These are phyloP conservation scores for Talaromyces pinophilus DNA, from an alignment of 2,329 filamentous ascomycete genomes.

Conservation along the genomic window DNA sequence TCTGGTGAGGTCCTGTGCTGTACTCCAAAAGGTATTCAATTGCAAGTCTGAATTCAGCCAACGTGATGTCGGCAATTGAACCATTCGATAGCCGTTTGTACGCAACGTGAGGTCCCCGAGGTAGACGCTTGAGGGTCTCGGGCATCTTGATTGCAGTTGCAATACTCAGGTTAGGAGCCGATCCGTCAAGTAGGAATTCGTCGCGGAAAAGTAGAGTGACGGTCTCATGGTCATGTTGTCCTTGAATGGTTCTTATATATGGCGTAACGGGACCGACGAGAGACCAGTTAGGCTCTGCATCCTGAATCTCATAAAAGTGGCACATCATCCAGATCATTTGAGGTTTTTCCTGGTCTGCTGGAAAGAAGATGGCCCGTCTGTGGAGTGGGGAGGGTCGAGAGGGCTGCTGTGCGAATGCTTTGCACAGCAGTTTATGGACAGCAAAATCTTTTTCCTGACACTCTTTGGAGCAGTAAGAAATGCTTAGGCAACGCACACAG, in stretches of 20 bases:
- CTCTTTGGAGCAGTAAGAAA: conserved; percentile 1
- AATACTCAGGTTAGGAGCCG: not conserved
- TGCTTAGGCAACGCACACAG: not conserved
- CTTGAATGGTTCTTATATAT: no score
- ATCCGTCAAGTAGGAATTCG: not conserved
- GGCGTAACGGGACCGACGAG: no score
- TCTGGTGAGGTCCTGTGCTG: no score
- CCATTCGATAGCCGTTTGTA: no score
- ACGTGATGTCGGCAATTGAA: not conserved
- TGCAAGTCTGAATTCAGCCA: not conserved
- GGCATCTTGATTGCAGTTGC: no score
- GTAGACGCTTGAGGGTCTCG: no score
- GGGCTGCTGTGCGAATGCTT: conserved; percentile 10
- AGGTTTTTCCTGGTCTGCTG: not conserved
- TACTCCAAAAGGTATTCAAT: not conserved
- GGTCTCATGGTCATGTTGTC: no score
- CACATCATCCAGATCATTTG: conserved; percentile 14
- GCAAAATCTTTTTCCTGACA: conserved; percentile 33
- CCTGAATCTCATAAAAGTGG: no score
- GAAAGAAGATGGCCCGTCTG: conserved; percentile 23
- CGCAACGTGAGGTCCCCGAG: no score
- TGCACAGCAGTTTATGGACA: conserved; percentile 23
- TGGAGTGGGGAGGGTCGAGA: conserved; percentile 19
- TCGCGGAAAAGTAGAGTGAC: not conserved
- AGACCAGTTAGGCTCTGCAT: no score